These are phyloP conservation scores for Porpolomopsis calyptriformis DNA, from an alignment of 768 basidiomycete species.

Conservation along the genomic window DNA sequence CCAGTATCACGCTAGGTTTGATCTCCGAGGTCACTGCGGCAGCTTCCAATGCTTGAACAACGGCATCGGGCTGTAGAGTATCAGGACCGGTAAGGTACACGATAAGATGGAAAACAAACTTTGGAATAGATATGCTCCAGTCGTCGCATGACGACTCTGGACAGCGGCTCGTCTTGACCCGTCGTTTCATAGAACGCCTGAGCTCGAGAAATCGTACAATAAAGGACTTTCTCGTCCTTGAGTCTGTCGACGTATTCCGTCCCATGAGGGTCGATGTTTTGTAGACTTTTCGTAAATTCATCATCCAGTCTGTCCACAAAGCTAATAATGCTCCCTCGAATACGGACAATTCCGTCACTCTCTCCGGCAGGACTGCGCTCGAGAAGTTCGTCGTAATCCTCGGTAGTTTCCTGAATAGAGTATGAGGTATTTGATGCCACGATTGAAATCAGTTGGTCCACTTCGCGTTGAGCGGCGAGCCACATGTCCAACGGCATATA, in stretches of 20 bases:
- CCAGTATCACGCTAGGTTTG: constrained; percentile 52
- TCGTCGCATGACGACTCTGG: constrained; percentile 86
- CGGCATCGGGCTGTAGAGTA: constrained; percentile 68
- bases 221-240: constrained; percentile 91
- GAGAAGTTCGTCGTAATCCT: constrained; percentile 84
- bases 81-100: constrained; percentile 9
- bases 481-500: constrained; percentile 93
- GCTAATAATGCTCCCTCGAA: constrained; percentile 93
- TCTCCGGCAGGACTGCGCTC: constrained; percentile 74
- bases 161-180: constrained; percentile 64
- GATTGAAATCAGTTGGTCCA: constrained; percentile 78
- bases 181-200: constrained; percentile 86
- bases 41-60: constrained; percentile 82
- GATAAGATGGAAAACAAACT: constrained; percentile 33
- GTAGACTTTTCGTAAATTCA: constrained; percentile 93
- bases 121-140: constrained; percentile 98
- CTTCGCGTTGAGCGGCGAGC: constrained; percentile 76
- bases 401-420: constrained; percentile 74
- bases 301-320: constrained; percentile 95
- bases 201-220: constrained; percentile 85
- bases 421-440: constrained; percentile 64
- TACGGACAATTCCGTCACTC: constrained; percentile 62
- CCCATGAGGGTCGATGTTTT: constrained; percentile 97
- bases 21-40: constrained; percentile 47
- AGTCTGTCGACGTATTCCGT: constrained; percentile 97